These are phyloP conservation scores for Phlyctochytrium planicorne DNA, from an alignment of 192 early-diverging fungal genomes.

Conservation along the genomic window DNA sequence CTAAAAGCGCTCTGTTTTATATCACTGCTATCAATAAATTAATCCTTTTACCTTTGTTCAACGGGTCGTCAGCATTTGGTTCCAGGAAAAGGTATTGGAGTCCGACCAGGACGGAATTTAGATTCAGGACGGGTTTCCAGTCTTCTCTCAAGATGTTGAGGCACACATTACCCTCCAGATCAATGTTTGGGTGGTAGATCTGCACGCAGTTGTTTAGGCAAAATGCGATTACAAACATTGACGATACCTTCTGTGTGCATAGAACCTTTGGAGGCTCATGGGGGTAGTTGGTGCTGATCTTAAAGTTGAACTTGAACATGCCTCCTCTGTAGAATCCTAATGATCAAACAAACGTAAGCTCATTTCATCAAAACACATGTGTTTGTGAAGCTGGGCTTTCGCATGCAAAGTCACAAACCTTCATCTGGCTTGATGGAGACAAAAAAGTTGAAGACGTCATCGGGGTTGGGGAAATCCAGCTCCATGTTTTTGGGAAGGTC, in stretches of 20 bases:
- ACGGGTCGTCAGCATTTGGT: slow-evolving; percentile 95
- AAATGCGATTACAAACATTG: background rate
- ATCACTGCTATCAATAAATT: slow-evolving; percentile 13
- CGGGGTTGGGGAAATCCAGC: slow-evolving; percentile 71
- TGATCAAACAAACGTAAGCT: slow-evolving; percentile 7
- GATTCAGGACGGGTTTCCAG: slow-evolving; percentile 97
- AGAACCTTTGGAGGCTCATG: slow-evolving; percentile 88
- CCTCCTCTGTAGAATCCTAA: slow-evolving; percentile 84
- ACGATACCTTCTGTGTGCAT: slow-evolving; percentile 78
- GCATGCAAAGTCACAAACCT: slow-evolving; percentile 50
- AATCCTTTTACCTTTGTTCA: slow-evolving; percentile 79
- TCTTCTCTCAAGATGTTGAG: slow-evolving; percentile 96
- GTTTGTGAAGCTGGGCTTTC: no score
- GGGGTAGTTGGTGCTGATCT: slow-evolving; percentile 85
- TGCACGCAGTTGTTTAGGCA: slow-evolving; percentile 18
- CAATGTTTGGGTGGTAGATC: slow-evolving; percentile 98
- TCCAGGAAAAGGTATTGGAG: slow-evolving; percentile 89
- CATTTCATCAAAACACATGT: slow-evolving; percentile 7
- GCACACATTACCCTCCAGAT: slow-evolving; percentile 94
- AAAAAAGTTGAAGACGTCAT: slow-evolving; percentile 80
- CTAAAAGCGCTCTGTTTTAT: no score
- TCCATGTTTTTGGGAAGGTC: slow-evolving; percentile 71
- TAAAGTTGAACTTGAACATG: slow-evolving; percentile 78
- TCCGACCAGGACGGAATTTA: slow-evolving; percentile 87
- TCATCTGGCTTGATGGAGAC: slow-evolving; percentile 85